Conservation (phyloP, 1,284 basidiomycete genomes). For the Ceratobasidium theobromae region DNA sequence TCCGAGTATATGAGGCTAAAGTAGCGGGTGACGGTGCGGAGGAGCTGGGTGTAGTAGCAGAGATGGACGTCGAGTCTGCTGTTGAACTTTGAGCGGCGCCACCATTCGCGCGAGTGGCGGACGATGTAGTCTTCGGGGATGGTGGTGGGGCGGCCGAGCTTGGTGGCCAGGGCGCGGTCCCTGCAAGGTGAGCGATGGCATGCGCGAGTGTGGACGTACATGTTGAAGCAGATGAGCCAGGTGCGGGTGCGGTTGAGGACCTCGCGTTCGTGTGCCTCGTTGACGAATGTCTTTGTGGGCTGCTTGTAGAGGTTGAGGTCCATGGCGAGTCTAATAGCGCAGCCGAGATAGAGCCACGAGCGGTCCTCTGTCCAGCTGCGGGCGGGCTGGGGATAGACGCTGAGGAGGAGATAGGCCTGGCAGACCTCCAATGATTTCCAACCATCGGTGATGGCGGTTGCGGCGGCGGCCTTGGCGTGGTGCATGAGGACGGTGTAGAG, state of each 20-base stretch:
- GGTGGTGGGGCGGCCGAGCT: conserved; percentile 84
- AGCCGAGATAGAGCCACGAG: conserved; percentile 77
- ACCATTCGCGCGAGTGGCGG: conserved; percentile 57
- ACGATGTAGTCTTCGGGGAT: conserved; percentile 85
- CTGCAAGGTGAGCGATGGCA: background rate
- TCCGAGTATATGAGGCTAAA: conserved; percentile 79
- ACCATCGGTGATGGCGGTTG: conserved; percentile 73
- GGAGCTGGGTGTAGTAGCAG: conserved; percentile 66
- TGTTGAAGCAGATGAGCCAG: conserved; percentile 85
- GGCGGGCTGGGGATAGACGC: conserved; percentile 75
- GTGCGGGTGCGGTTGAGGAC: conserved; percentile 75
- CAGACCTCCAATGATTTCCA: conserved; percentile 80
- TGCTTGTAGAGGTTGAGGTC: conserved; percentile 81
- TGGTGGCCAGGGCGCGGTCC: conserved; percentile 78
- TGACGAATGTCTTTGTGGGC: conserved; percentile 59
- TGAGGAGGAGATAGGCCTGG: conserved; percentile 73
- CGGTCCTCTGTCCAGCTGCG: conserved; percentile 80
- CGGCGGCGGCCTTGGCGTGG: conserved; percentile 78
- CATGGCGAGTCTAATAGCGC: conserved; percentile 77
- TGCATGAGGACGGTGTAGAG: conserved; percentile 85
- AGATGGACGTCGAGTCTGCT: conserved; percentile 60
- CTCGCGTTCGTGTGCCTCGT: conserved; percentile 73
- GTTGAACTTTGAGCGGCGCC: conserved; percentile 30
- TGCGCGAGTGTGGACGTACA: conserved; percentile 41
- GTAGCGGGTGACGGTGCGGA: conserved; percentile 70